Evolutionary conservation across 352 stramenopile species (phyloP).

Genomic region (Globisporangium cederbergense): DNA sequence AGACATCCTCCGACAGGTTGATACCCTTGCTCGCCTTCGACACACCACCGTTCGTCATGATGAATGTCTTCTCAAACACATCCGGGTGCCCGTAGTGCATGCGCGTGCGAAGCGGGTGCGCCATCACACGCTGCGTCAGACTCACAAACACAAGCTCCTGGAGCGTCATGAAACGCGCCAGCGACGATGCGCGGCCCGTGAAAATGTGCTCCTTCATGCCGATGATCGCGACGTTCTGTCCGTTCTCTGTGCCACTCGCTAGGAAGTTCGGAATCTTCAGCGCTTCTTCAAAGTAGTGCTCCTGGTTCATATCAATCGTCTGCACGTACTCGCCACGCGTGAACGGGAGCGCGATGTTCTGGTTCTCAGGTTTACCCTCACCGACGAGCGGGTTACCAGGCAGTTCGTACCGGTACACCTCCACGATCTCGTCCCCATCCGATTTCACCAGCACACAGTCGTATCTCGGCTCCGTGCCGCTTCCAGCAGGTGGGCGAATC

Average conservation of each 20-base stretch:
- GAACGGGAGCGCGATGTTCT: conserved; percentile 85
- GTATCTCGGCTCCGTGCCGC: conserved; percentile 60
- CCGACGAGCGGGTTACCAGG: conserved; percentile 80
- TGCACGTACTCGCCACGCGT: conserved; percentile 85
- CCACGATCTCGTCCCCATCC: conserved; percentile 81
- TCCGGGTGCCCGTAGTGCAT: conserved; percentile 89
- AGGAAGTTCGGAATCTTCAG: conserved; percentile 89
- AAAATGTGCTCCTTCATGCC: conserved; percentile 91
- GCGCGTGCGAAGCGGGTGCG: conserved; percentile 64
- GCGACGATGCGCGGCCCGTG: conserved; percentile 76
- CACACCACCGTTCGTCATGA: conserved; percentile 83
- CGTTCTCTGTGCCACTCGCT: conserved; percentile 62
- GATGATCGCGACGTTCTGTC: conserved; percentile 77
- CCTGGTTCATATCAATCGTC: conserved; percentile 91
- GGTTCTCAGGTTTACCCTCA: conserved; percentile 87
- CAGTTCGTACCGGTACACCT: conserved; percentile 86
- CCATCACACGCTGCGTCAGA: conserved; percentile 81
- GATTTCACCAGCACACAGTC: conserved; percentile 83
- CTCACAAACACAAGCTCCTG: conserved; percentile 88
- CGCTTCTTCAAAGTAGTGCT: conserved; percentile 88
- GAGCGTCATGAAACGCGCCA: conserved; percentile 86
- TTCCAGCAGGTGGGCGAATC: conserved; percentile 65
- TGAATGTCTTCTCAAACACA: conserved; percentile 86
- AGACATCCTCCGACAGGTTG: conserved; percentile 89
- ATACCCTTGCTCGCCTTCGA: conserved; percentile 88